Evolutionary conservation across 306 rosid species (phyloP).

Genomic region (Prinsepia uniflora): DNA sequence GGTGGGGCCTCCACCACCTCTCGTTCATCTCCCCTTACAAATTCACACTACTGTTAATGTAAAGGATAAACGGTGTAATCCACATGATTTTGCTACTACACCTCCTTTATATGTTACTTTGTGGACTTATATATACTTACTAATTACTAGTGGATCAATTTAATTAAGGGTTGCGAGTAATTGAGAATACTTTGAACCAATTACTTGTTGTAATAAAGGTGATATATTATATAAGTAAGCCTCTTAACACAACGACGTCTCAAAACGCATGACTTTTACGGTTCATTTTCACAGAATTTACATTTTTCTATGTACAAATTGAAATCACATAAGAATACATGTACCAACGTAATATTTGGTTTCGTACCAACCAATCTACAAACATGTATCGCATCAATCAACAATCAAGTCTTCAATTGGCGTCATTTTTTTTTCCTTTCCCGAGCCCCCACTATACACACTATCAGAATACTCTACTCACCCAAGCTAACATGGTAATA

Average conservation of each 20-base stretch:
- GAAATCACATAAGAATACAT: neutral
- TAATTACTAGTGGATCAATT: too few species aligned
- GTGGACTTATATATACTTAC: too few species aligned
- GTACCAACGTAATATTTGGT: neutral
- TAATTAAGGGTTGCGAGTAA: too few species aligned
- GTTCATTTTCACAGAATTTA: too few species aligned
- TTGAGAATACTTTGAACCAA: too few species aligned
- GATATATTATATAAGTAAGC: too few species aligned
- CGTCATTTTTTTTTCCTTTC: slow-evolving; percentile 9
- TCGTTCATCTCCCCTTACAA: neutral
- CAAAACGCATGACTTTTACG: too few species aligned
- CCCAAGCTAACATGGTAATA: neutral
- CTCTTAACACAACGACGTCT: too few species aligned
- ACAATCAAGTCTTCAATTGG: slow-evolving; percentile 3
- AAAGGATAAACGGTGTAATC: neutral
- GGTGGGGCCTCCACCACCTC: neutral
- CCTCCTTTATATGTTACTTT: too few species aligned
- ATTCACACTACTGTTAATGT: neutral
- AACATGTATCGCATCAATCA: slow-evolving; percentile 10
- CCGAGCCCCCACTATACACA: neutral
- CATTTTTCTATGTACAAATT: neutral
- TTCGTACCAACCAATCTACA: neutral
- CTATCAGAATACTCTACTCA: neutral
- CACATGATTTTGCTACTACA: too few species aligned
- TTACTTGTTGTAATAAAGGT: too few species aligned